A percentile compares a stretch with the other conserved stretches of the same genome.
phyloP scores from a whole-genome alignment of 352 stramenopile genomes.

The Aphanomyces invadans region DNA sequence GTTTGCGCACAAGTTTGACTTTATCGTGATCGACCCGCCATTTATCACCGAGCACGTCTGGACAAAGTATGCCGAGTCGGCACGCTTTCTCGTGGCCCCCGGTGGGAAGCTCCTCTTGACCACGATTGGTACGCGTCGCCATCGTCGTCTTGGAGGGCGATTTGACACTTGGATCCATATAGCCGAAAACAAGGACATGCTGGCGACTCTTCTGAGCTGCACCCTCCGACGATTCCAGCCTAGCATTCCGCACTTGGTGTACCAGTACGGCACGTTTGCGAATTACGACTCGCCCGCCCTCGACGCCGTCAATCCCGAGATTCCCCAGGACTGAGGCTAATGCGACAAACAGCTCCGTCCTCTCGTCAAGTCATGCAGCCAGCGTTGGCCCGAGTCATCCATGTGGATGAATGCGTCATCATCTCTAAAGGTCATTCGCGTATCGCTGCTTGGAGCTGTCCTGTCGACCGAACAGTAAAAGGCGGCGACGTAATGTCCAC shows the following conservation, averaged over 20 bases:
- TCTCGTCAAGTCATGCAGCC: too few species aligned
- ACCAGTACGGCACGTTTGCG: slow-evolving; percentile 90
- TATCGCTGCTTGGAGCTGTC: too few species aligned
- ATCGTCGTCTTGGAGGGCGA: neutral
- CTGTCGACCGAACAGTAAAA: too few species aligned
- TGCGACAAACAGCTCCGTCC: too few species aligned
- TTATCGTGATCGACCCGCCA: slow-evolving; percentile 90
- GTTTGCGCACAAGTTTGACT: slow-evolving; percentile 71
- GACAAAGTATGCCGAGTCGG: slow-evolving; percentile 74
- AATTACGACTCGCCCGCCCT: slow-evolving; percentile 85
- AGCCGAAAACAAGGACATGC: slow-evolving; percentile 85
- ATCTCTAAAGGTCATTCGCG: too few species aligned
- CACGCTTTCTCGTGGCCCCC: slow-evolving; percentile 50
- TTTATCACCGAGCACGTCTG: slow-evolving; percentile 93
- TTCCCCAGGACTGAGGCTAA: slow-evolving; percentile 53
- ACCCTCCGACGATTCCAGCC: slow-evolving; percentile 66
- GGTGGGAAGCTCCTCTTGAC: slow-evolving; percentile 78
- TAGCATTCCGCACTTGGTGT: slow-evolving; percentile 91
- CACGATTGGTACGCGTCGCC: slow-evolving; percentile 87
- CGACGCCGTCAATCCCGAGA: slow-evolving; percentile 57
- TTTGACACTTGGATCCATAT: slow-evolving; percentile 10
- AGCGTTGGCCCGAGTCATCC: too few species aligned
- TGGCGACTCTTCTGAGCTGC: slow-evolving; percentile 79
- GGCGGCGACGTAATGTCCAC: too few species aligned
- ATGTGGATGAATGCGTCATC: too few species aligned